Percentiles rank a stretch among this genome's conserved stretches.
Conservation (phyloP, 2,329 filamentous ascomycete species). For the Periconia digitata region DNA sequence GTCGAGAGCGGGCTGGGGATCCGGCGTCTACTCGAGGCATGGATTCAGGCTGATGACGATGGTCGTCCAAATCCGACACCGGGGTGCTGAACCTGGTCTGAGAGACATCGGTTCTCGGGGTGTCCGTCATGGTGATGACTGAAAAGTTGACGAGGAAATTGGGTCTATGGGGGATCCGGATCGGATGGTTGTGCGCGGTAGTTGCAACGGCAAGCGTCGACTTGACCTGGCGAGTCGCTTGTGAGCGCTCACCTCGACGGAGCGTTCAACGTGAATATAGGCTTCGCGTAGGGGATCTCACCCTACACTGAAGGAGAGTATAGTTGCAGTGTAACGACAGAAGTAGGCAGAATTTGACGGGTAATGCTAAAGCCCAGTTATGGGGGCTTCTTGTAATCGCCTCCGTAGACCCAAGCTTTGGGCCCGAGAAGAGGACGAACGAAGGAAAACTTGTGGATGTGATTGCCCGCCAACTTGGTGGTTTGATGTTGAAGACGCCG, state of each 20-base stretch:
- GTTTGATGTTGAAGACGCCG: slow-evolving; percentile 51
- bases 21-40: slow-evolving; percentile 63
- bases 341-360: slow-evolving; percentile 17
- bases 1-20: slow-evolving; percentile 52
- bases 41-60: slow-evolving; percentile 68
- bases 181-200: slow-evolving; percentile 9
- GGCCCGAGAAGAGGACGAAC: slow-evolving; percentile 90
- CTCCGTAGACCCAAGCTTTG: slow-evolving; percentile 92
- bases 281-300: slow-evolving; percentile 49
- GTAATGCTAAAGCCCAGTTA: slow-evolving; percentile 66
- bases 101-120: slow-evolving; percentile 66
- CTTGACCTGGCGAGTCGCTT: slow-evolving; percentile 51
- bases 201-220: slow-evolving; percentile 34
- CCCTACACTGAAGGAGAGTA: slow-evolving; percentile 44
- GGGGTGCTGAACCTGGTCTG: slow-evolving; percentile 71
- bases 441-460: slow-evolving; percentile 70
- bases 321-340: slow-evolving; percentile 22
- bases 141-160: slow-evolving; percentile 21
- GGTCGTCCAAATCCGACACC: slow-evolving; percentile 82
- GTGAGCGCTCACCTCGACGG: slow-evolving; percentile 56
- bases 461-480: slow-evolving; percentile 94
- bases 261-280: slow-evolving; percentile 54
- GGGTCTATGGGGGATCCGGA: slow-evolving; percentile 29
- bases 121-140: slow-evolving; percentile 54
- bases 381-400: slow-evolving; percentile 89